These are phyloP conservation scores for Pseudogymnoascus sp. DNA, from an alignment of 2,329 filamentous ascomycete species.

Conservation along the genomic window DNA sequence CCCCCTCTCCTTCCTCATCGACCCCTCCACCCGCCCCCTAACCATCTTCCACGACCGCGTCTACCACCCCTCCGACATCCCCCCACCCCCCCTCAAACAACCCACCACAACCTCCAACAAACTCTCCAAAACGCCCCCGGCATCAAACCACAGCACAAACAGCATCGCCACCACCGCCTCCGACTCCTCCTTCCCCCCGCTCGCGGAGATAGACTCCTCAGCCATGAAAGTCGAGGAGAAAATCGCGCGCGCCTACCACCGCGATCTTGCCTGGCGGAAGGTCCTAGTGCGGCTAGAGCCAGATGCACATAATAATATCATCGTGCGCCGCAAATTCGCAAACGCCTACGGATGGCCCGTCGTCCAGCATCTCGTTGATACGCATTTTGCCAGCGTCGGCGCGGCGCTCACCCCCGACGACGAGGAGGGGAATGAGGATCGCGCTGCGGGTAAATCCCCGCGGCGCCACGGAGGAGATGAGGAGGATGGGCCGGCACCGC, in stretches of 20 bases:
- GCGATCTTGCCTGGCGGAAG: conserved; percentile 88
- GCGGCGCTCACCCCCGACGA: conserved; percentile 59
- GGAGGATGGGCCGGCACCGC: neutral
- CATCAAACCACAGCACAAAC: conserved; percentile 32
- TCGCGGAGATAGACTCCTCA: conserved; percentile 48
- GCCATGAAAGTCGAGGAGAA: conserved; percentile 93
- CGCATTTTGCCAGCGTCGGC: conserved; percentile 77
- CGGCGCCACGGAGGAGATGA: neutral
- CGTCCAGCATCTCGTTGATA: conserved; percentile 86
- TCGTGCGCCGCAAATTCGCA: conserved; percentile 91
- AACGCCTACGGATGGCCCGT: conserved; percentile 99
- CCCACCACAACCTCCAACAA: neutral
- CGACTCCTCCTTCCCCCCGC: conserved; percentile 20
- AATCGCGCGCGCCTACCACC: conserved; percentile 91
- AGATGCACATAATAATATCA: conserved; percentile 97
- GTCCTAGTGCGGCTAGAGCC: conserved; percentile 92
- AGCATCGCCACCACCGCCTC: conserved; percentile 30
- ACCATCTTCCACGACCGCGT: conserved; percentile 97
- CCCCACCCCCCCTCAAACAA: conserved; percentile 53
- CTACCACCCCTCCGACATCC: conserved; percentile 90
- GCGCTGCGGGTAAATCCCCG: conserved; percentile 48
- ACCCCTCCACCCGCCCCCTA: conserved; percentile 71
- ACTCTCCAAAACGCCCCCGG: conserved; percentile 21
- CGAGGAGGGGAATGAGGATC: conserved; percentile 57
- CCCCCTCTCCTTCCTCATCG: conserved; percentile 69